Evolutionary conservation across 2,329 filamentous ascomycete genomes (phyloP).

Genomic region (Aotearoamyces nothofagi): DNA sequence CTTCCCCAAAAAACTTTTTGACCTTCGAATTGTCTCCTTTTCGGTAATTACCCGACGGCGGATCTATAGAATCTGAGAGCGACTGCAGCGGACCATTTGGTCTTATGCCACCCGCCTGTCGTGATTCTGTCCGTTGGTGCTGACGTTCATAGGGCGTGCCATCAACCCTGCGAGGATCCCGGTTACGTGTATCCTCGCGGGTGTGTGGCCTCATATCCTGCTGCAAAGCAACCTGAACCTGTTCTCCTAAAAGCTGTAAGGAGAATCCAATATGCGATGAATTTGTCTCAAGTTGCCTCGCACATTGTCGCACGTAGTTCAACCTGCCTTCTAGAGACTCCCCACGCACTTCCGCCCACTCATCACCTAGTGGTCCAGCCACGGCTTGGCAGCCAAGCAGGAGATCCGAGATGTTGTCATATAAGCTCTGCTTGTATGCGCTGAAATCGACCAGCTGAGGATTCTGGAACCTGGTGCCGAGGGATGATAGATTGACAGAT

Average conservation of each 20-base stretch:
- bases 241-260: slow-evolving; percentile 72
- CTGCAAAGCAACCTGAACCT: slow-evolving; percentile 45
- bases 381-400: slow-evolving; percentile 78
- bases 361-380: slow-evolving; percentile 81
- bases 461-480: slow-evolving; percentile 67
- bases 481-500: slow-evolving; percentile 72
- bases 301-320: slow-evolving; percentile 62
- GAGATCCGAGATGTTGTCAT: slow-evolving; percentile 85
- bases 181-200: slow-evolving; percentile 26
- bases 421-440: slow-evolving; percentile 81
- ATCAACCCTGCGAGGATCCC: slow-evolving; percentile 39
- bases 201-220: slow-evolving; percentile 20
- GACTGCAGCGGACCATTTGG: slow-evolving; percentile 34
- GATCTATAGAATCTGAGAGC: slow-evolving; percentile 35
- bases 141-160: slow-evolving; percentile 37
- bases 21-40: slow-evolving; percentile 50
- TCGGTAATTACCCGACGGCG: slow-evolving; percentile 32
- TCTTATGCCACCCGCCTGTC: slow-evolving; percentile 15
- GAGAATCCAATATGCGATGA: slow-evolving; percentile 80
- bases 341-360: slow-evolving; percentile 87
- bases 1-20: slow-evolving; percentile 51
- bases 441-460: slow-evolving; percentile 79
- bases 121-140: slow-evolving; percentile 42
- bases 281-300: slow-evolving; percentile 70
- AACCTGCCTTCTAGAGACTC: slow-evolving; percentile 80